phyloP scores from a whole-genome alignment of 2,329 filamentous ascomycete species.

The Neofusicoccum cordaticola region DNA sequence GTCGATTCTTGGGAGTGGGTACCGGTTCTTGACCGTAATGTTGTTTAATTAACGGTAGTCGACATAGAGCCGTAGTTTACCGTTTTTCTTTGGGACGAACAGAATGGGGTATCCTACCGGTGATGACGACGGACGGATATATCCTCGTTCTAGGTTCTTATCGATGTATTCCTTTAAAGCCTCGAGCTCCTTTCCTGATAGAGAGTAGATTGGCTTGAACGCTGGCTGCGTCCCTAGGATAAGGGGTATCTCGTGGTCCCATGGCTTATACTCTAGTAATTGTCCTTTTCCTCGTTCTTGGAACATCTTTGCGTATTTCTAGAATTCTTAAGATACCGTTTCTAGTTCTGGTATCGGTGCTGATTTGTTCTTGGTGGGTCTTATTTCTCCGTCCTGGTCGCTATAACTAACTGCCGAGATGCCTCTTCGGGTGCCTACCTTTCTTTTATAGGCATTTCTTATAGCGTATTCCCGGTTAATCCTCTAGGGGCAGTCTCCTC shows the following conservation, averaged over 20 bases:
- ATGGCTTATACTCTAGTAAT: background rate
- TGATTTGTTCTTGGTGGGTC: background rate
- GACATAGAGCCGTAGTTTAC: slow-evolving; percentile 11
- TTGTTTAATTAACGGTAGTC: slow-evolving; percentile 20
- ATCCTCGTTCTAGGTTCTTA: background rate
- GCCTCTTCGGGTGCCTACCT: too few species aligned
- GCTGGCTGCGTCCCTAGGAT: background rate
- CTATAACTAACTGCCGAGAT: too few species aligned
- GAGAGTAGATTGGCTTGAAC: background rate
- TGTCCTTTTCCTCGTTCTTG: background rate
- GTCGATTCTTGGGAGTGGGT: slow-evolving; percentile 16
- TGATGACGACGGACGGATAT: background rate
- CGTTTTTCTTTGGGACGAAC: slow-evolving; percentile 17
- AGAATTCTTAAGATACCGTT: background rate
- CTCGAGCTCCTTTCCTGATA: background rate
- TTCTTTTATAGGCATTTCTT: too few species aligned
- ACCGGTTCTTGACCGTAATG: slow-evolving; percentile 18
- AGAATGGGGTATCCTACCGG: background rate
- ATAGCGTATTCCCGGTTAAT: background rate
- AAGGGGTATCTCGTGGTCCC: background rate
- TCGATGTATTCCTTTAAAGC: background rate
- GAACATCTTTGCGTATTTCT: background rate
- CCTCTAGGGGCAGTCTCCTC: background rate
- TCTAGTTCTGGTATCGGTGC: background rate
- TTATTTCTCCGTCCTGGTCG: background rate